Conservation (phyloP, 345 rosid species). For the Ailanthus altissimus region DNA sequence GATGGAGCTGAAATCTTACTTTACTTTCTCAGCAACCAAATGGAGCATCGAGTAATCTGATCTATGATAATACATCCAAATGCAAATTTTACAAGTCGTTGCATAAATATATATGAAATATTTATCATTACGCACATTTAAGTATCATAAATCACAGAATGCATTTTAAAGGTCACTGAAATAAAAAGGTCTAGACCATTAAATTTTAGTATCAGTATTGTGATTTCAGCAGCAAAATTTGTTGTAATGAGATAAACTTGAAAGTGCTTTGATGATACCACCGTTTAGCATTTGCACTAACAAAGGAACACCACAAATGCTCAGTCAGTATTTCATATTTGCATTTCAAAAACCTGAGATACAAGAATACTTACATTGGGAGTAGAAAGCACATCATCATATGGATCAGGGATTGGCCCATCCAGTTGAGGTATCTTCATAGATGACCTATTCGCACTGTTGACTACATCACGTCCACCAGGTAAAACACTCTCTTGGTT, state of each 20-base stretch:
- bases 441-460: conserved; percentile 30
- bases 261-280: neutral
- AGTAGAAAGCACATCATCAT: conserved; percentile 86
- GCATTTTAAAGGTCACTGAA: neutral
- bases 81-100: neutral
- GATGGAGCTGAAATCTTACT: neutral
- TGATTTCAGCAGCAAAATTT: neutral
- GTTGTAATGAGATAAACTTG: neutral
- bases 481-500: conserved; percentile 29
- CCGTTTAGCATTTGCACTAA: neutral
- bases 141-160: neutral
- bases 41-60: neutral
- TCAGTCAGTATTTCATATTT: neutral
- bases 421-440: conserved; percentile 81
- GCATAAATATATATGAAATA: neutral
- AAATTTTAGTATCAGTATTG: neutral
- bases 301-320: neutral
- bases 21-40: neutral
- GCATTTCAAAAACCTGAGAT: neutral
- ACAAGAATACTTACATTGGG: conserved; percentile 72
- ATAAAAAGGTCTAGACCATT: neutral
- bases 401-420: conserved; percentile 95
- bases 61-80: neutral
- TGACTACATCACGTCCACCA: conserved; percentile 17
- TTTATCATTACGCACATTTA: neutral